A percentile compares a stretch with the other conserved stretches of the same genome.
These are phyloP conservation scores for Russula ochroleuca DNA, from an alignment of 768 basidiomycete genomes.

Conservation along the genomic window DNA sequence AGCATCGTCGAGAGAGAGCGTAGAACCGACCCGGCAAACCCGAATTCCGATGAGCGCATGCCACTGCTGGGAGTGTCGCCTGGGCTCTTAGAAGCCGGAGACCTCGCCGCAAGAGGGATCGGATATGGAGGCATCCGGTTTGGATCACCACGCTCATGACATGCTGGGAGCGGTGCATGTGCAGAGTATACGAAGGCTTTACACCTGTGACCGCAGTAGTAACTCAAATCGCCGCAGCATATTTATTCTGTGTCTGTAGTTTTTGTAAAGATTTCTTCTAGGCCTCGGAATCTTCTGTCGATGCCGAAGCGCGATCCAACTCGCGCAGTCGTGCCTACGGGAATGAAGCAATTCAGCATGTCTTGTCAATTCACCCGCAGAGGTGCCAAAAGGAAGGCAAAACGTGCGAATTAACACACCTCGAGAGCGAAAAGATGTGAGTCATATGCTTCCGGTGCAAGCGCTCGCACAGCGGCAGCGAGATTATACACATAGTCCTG, in stretches of 20 bases:
- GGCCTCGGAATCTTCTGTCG: neutral
- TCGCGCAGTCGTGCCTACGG: slow-evolving; percentile 20
- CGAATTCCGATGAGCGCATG: slow-evolving; percentile 14
- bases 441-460: slow-evolving; percentile 71
- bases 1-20: slow-evolving; percentile 57
- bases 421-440: slow-evolving; percentile 75
- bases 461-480: slow-evolving; percentile 61
- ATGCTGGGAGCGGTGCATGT: neutral
- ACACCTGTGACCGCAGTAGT: neutral
- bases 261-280: neutral
- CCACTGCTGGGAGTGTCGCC: slow-evolving; percentile 18
- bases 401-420: slow-evolving; percentile 38
- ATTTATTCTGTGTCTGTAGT: neutral
- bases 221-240: neutral
- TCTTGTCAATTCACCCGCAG: neutral
- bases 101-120: neutral
- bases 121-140: slow-evolving; percentile 8
- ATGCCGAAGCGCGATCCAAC: slow-evolving; percentile 7
- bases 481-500: slow-evolving; percentile 88
- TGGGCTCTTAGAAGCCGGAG: neutral
- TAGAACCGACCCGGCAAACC: slow-evolving; percentile 8
- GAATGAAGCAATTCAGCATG: neutral
- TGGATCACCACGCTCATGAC: slow-evolving; percentile 10
- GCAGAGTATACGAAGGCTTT: slow-evolving; percentile 42
- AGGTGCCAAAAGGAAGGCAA: neutral